Base-by-base conservation (phyloP, 179 eudicot species). In the Silene noctiflora region DNA sequence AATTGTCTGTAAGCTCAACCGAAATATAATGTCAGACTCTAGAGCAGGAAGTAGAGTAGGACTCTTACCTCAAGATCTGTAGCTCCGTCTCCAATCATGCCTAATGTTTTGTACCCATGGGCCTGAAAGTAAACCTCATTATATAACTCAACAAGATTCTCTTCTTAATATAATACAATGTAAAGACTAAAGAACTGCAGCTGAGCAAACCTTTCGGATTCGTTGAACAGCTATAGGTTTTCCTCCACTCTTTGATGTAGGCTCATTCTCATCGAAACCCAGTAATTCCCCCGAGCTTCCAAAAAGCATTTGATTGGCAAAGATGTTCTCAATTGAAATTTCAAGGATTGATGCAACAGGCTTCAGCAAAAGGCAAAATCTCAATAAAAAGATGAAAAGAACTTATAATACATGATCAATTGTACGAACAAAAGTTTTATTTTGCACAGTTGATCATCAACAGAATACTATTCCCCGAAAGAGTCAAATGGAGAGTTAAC, bases 41-140 rank as follows among this genome's bases (percentile, higher is more conserved):
- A 14, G 58, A 12, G n/a, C 58, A 51, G 58, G n/a, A 51, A 51
- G 69, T 60, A 29, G 31, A 39, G 46, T 22, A 20, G 25, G 7
- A 14, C 69, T 73, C 81, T 83, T 69, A 95, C 99, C 98, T 95
- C 99, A 73, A 91, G 98, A 86, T 95, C 99, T 65, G 99, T 95
- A 71, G 98, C 99, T 39, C 99, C 99, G 81, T 95, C 99, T 25
- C 99, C 99, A 83, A 95, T 86, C 99, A 95, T 95, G 83, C 85
- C 91, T 70, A 93, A 75, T 66, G 85, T 85, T 77, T 89, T 89
- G 87, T 91, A 95, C 62, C 93, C 95, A 78, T 55, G 83, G 73
- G 85, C 93, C 99, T 95, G 87, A 66, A 81, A 78, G 33, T 20
- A 21, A 58, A 73, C 62, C 56, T 5, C 3, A 75, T 67, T 35